A percentile compares a stretch with the other conserved stretches of the same genome.
phyloP scores from a whole-genome alignment of 345 rosid genomes.

The Geranium brycei region DNA sequence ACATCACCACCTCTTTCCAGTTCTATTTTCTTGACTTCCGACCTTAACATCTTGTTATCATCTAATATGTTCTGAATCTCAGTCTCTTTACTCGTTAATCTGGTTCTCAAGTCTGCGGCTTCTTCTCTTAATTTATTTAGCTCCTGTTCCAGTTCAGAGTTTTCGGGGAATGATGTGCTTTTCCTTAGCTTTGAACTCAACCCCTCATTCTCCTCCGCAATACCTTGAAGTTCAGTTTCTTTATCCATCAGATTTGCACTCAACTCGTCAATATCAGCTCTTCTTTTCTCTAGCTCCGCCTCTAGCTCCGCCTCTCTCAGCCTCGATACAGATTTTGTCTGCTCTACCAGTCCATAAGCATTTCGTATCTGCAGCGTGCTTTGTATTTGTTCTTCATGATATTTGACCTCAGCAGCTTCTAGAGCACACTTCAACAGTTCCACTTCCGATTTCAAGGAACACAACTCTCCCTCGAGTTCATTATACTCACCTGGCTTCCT shows the following conservation, averaged over 20 bases:
- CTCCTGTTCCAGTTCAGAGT: conserved; percentile 31
- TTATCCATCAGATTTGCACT: conserved; percentile 76
- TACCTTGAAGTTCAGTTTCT: conserved; percentile 65
- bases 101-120: conserved; percentile 43
- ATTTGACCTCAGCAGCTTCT: conserved; percentile 34
- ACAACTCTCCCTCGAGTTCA: conserved; percentile 36
- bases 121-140: conserved; percentile 35
- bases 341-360: conserved; percentile 38
- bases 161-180: conserved; percentile 16
- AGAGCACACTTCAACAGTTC: conserved; percentile 38
- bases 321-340: conserved; percentile 27
- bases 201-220: conserved; percentile 67
- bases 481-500: conserved; percentile 24
- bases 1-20: conserved; percentile 21
- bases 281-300: conserved; percentile 47
- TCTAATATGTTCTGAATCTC: conserved; percentile 49
- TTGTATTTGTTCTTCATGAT: conserved; percentile 28
- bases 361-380: conserved; percentile 28
- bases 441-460: conserved; percentile 43
- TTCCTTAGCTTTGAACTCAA: conserved; percentile 34
- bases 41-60: conserved; percentile 53
- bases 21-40: conserved; percentile 41
- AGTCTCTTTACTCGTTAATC: conserved; percentile 64
- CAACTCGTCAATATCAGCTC: conserved; percentile 45
- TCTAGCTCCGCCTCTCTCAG: conserved; percentile 47